Evolutionary conservation across 108 stramenopile species (phyloP).

Genomic region (Mayamaea pseudoterrestris): DNA sequence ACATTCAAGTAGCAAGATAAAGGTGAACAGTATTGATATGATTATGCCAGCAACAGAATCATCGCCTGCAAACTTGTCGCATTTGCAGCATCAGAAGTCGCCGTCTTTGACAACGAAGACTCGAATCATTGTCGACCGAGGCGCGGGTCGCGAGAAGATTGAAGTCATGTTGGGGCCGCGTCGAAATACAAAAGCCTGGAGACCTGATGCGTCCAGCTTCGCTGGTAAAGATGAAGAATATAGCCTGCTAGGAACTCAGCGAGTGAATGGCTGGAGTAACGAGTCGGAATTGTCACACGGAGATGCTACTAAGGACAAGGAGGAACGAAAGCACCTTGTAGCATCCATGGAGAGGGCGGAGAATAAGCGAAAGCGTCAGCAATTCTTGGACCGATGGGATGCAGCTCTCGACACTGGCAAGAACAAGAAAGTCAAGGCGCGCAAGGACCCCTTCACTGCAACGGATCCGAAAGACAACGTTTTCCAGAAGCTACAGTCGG

Average conservation of each 20-base stretch:
- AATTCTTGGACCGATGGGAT: slow-evolving; percentile 68
- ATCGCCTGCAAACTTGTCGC: no score
- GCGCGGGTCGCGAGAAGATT: slow-evolving; percentile 34
- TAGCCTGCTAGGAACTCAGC: slow-evolving; percentile 41
- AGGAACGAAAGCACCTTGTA: slow-evolving; percentile 18
- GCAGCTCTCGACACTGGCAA: slow-evolving; percentile 58
- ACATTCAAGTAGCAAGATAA: no score
- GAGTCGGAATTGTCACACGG: slow-evolving; percentile 4
- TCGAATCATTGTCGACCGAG: slow-evolving; percentile 21
- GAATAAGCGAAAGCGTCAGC: slow-evolving; percentile 41
- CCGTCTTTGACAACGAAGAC: no score
- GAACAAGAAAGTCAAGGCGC: slow-evolving; percentile 26
- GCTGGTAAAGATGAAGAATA: slow-evolving; percentile 15
- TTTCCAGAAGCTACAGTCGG: not conserved
- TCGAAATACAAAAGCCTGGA: slow-evolving; percentile 44
- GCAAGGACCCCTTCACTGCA: not conserved
- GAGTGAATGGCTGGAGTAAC: slow-evolving; percentile 49
- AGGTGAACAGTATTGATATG: no score
- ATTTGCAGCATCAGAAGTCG: no score
- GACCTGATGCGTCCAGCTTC: slow-evolving; percentile 21
- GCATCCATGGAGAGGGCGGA: slow-evolving; percentile 33
- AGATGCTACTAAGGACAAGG: slow-evolving; percentile 2
- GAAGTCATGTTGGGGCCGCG: slow-evolving; percentile 47
- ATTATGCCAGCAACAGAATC: no score
- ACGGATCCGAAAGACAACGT: slow-evolving; percentile 1